A percentile compares a stretch with the other conserved stretches of the same genome.
Conservation (phyloP, 2,329 filamentous ascomycete species). For the Epicoccum sorghinum region DNA sequence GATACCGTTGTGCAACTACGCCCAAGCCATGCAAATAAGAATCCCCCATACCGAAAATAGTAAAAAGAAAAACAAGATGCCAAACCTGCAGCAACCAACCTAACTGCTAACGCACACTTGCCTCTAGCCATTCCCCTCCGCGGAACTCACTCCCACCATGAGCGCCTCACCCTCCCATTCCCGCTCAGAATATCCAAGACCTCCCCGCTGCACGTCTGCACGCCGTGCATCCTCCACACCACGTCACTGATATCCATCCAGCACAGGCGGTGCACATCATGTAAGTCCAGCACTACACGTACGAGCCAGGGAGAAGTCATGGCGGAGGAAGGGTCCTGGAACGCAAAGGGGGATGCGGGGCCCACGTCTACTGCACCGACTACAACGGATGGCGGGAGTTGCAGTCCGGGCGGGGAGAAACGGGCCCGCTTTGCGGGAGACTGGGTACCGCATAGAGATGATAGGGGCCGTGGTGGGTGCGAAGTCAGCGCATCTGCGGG, state of each 20-base stretch:
- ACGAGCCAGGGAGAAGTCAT: constrained; percentile 47
- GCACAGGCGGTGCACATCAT: constrained; percentile 42
- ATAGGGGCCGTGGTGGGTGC: neutral
- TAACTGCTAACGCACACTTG: neutral
- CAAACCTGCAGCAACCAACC: too few species aligned
- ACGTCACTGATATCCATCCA: constrained; percentile 48
- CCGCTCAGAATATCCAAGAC: constrained; percentile 44
- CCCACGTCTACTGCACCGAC: neutral
- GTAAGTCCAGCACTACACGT: constrained; percentile 44
- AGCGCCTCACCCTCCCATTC: constrained; percentile 41
- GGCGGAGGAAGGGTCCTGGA: constrained; percentile 35
- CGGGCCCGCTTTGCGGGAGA: constrained; percentile 1
- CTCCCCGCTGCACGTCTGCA: constrained; percentile 41
- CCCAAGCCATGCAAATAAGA: constrained; percentile 2
- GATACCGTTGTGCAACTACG: neutral
- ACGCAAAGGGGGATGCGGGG: constrained; percentile 31
- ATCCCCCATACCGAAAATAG: neutral
- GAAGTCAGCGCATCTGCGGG: constrained; percentile 6
- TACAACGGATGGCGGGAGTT: neutral
- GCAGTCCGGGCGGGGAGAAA: neutral
- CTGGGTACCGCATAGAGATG: neutral
- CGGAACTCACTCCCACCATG: constrained; percentile 44
- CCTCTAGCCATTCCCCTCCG: neutral
- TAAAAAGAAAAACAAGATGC: too few species aligned
- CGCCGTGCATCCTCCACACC: constrained; percentile 42